Base-by-base conservation (phyloP, 768 basidiomycete species). In the Calocera cornea region DNA sequence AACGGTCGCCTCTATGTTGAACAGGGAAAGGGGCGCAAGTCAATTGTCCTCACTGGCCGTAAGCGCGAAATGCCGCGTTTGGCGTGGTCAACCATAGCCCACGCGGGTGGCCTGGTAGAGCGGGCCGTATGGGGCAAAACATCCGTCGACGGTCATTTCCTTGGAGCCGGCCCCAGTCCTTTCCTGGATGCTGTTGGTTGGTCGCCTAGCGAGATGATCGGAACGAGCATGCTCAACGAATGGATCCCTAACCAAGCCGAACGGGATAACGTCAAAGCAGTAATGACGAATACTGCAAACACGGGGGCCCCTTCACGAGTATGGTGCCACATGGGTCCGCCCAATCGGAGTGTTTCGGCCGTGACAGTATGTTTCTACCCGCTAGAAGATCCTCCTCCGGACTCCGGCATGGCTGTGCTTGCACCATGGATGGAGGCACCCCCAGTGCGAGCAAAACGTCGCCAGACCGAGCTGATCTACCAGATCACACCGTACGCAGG, bases 1-100 rank as follows among this genome's bases (percentile, higher is more conserved):
- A 81, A 87, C n/a, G 95, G 95, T 0, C 81, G 91, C 34, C 81
- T 98, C 41, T 89, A 95, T 72, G 83, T 90, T 67, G 95, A 99
- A 78, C 88, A 92, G 0, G 92, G 93, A 1, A 97, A 97, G 74
- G 93, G 93, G 0, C 80, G 93, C 40, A 97, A 98, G 77, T 92
- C 93, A 1, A 92, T 99, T 73, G 85, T 99, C 38, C 81, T 99
- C n/a, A 85, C 84, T 67, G 95, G 89, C 0, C 82, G 95, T 10
- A 84, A 87, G 34, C 78, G 87, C 50, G 82, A 82, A 72, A 87
- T 90, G 81, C 84, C 86, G 8, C 74, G 71, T 1, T 75, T 92
- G 27, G 75, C 74, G 2, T 93, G 91, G 91, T 79, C 77, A 1
- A 78, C 80, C 40, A 76, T 93, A 33, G 75, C 78, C 1, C 73